Evolutionary conservation across 306 rosid species (phyloP), one percentile per base, ranked within the genome.

Genomic region (Inga laurina): DNA sequence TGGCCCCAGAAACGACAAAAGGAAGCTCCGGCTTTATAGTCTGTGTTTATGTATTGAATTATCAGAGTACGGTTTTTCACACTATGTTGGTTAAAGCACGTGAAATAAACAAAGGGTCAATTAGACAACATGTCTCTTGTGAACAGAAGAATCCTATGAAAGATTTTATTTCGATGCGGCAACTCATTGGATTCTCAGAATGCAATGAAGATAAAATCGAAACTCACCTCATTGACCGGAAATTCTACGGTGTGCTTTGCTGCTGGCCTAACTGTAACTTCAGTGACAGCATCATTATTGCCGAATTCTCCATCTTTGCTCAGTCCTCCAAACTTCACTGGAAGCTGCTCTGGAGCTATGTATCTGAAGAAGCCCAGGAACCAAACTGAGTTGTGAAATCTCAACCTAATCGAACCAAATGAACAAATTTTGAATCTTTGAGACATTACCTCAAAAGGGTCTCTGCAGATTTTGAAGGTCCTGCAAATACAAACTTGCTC

Each of bases 401-500:
- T 64, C 4, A 5, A 74, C 14, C 57, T 34, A 57, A 70, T 18
- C 27, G 65, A 68, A 35, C 45, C 9, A 24, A 43, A 56, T 21
- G 37, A 72, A 4, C 49, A 85, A 74, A 81, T 0, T 79, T 84
- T 52, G 72, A 75, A 81, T 34, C 75, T 71, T 75, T 52, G 35
- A 51, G 76, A n/a, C 34, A 14, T 61, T 48, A 92, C 97, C 92
- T 90, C 79, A 92, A 87, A 82, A 92, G 97, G 84, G 92, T 84
- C 46, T 88, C 97, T 0, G 92, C 84, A 70, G 96, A 88, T 84
- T 90, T 92, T 16, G 98, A 88, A 64, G 97, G 98, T 43, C 97
- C 94, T 4, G 98, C 94, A 62, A 89, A 94, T 13, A 92, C 91
- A 82, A 92, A 90, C 86, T 93, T 93, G 94, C 94, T 92, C 77